phyloP scores from a whole-genome alignment of 768 basidiomycete species.

The Macrolepiota dolichaula region DNA sequence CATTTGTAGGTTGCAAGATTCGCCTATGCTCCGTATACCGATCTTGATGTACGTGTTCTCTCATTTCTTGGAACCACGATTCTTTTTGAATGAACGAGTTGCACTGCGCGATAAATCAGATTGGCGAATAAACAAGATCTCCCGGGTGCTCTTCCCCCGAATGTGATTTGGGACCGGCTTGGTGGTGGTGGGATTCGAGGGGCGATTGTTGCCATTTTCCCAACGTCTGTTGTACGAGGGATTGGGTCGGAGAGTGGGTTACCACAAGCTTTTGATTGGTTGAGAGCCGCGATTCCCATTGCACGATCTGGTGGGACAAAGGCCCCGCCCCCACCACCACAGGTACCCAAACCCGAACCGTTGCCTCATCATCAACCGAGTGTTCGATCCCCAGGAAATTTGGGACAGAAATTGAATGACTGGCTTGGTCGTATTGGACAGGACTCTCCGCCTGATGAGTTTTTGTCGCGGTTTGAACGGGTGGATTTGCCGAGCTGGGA shows the following conservation, averaged over 20 bases:
- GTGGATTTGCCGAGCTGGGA: conserved; percentile 40
- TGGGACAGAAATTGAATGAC: conserved; percentile 29
- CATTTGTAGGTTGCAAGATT: conserved; percentile 35
- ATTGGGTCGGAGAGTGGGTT: conserved; percentile 23
- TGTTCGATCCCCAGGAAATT: conserved; percentile 19
- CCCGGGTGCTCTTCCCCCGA: conserved; percentile 44
- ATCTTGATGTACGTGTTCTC: conserved; percentile 28
- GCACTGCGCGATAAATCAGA: conserved; percentile 18
- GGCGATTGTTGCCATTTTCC: conserved; percentile 25
- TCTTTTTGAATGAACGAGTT: too few species aligned
- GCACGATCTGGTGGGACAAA: conserved; percentile 11
- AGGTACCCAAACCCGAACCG: background rate
- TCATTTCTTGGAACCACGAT: background rate
- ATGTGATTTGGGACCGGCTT: conserved; percentile 35
- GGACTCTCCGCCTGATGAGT: conserved; percentile 26
- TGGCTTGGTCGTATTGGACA: conserved; percentile 33
- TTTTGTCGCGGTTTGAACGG: conserved; percentile 31
- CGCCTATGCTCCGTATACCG: conserved; percentile 19
- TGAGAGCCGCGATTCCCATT: conserved; percentile 27
- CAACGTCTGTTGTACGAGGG: conserved; percentile 18
- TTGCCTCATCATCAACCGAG: conserved; percentile 5
- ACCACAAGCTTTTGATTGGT: conserved; percentile 39
- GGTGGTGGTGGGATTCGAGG: conserved; percentile 27
- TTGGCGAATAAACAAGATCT: conserved; percentile 65
- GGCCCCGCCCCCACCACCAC: background rate